Base-by-base conservation (phyloP, 163 green algal genomes). In the Coccomyxa subellipsoidea region DNA sequence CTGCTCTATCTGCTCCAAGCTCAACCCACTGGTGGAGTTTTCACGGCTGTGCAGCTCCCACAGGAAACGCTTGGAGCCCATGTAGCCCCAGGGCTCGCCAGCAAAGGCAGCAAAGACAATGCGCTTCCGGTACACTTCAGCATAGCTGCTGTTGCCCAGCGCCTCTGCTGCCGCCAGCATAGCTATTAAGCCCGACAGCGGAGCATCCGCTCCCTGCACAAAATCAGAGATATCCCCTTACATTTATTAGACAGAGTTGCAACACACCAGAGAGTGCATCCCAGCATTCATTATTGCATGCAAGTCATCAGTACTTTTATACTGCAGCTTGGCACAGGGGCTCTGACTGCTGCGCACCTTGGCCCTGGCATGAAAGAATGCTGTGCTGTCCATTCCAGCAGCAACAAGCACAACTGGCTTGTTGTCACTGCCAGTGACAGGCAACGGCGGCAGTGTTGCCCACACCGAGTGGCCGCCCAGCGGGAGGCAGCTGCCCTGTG, bases 401-500 rank as follows among this genome's bases (percentile, higher is more conserved):
- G 91, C 47, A 47, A 95, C 80, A 83, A 96, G 84, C 0, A 93
- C 86, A 69, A 92, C 85, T 3, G 85, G 85, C 59, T 83, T 79
- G 29, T 76, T 0, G 5, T 76, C 66, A 2, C 35, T 7, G 66
- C 12, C 76, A 80, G 70, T 87, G 31, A 31, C 38, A 29, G 71
- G 72, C 71, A 88, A 70, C 34, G 88, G 83, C 12, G 92, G 92
- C 83, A 95, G 69, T 31, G 91, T 86, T 0, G 90, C 88, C 88
- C 89, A 93, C 32, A 96, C 90, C 69, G 85, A 93, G 90, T 94
- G 93, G 25, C 90, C 90, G 15, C 94, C 94, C n/a, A 97, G 78
- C 0, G 93, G 92, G 47, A 90, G 84, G 81, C 93, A 96, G 21
- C 73, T 88, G 34, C 69, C n/a, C 0, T 47, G 76, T 0, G 38